Conservation (phyloP, 768 basidiomycete genomes). For the Pleurotus ostreatus region DNA sequence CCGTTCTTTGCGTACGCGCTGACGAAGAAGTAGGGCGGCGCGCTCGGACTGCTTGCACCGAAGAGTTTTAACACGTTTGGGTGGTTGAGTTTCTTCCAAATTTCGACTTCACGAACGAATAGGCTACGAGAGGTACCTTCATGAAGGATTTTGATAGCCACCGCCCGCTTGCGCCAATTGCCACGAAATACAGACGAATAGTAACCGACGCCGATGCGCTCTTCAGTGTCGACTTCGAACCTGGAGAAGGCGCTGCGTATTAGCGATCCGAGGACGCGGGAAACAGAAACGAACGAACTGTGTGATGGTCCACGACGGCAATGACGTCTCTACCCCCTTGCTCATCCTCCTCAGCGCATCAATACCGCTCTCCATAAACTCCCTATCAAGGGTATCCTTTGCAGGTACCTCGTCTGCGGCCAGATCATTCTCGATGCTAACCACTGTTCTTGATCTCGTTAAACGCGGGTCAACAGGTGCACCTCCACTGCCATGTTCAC, state of each 20-base stretch:
- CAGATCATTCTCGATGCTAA: constrained; percentile 11
- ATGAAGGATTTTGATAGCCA: constrained; percentile 72
- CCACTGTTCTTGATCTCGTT: neutral
- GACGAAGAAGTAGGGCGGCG: constrained; percentile 78
- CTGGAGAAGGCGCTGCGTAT: constrained; percentile 22
- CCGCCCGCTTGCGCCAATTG: constrained; percentile 59
- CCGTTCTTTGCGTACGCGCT: constrained; percentile 69
- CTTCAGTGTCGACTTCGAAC: constrained; percentile 72
- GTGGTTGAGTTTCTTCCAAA: constrained; percentile 71
- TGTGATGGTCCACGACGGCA: constrained; percentile 80
- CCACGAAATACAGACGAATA: constrained; percentile 81
- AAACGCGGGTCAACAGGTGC: neutral
- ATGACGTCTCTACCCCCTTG: constrained; percentile 25
- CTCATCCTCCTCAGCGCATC: constrained; percentile 68
- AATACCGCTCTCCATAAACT: constrained; percentile 70
- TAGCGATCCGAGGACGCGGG: neutral
- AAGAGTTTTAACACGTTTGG: constrained; percentile 69
- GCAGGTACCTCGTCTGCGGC: constrained; percentile 8
- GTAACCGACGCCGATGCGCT: constrained; percentile 67
- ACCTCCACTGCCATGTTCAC: neutral
- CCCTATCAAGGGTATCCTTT: constrained; percentile 54
- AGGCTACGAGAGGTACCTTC: constrained; percentile 55
- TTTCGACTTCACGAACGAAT: constrained; percentile 65
- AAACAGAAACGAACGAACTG: constrained; percentile 27
- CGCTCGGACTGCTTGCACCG: constrained; percentile 71